Conservation (phyloP, 2,329 filamentous ascomycete genomes). For the Colletotrichum sansevieriae region DNA sequence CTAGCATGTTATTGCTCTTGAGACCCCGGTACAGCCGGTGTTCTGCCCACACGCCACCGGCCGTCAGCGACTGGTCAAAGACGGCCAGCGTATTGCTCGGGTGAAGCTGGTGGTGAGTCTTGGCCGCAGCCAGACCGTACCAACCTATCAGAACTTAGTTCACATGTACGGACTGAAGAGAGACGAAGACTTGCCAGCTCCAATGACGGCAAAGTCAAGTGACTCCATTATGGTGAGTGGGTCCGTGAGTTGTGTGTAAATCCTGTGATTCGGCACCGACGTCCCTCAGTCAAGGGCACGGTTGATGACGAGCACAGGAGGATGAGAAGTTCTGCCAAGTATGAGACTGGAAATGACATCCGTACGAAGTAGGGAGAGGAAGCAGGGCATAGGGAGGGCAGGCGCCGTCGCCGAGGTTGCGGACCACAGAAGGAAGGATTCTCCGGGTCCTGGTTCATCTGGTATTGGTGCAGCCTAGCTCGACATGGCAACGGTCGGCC, state of each 20-base stretch:
- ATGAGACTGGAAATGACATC: not conserved
- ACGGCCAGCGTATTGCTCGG: slow-evolving; percentile 68
- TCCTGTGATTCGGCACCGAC: no score
- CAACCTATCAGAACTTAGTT: slow-evolving; percentile 51
- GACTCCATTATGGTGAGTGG: slow-evolving; percentile 53
- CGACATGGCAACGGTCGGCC: not conserved
- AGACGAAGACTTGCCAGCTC: slow-evolving; percentile 61
- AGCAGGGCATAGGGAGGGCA: not conserved
- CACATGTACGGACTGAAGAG: not conserved
- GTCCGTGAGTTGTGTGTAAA: not conserved
- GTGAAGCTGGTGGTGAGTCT: slow-evolving; percentile 71
- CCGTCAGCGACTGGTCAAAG: slow-evolving; percentile 67
- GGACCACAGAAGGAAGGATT: not conserved
- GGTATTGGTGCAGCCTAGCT: slow-evolving; percentile 4
- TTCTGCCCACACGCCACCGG: slow-evolving; percentile 79
- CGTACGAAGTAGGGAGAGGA: not conserved
- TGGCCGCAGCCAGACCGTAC: slow-evolving; percentile 71
- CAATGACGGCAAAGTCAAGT: slow-evolving; percentile 62
- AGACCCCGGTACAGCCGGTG: slow-evolving; percentile 77
- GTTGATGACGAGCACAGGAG: not conserved
- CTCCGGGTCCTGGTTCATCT: slow-evolving; percentile 8
- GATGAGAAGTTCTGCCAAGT: not conserved
- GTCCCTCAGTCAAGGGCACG: not conserved
- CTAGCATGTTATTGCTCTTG: slow-evolving; percentile 80
- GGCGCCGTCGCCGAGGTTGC: not conserved